These are phyloP conservation scores for Penicillium sp. DNA, from an alignment of 2,329 filamentous ascomycete genomes.

Conservation along the genomic window DNA sequence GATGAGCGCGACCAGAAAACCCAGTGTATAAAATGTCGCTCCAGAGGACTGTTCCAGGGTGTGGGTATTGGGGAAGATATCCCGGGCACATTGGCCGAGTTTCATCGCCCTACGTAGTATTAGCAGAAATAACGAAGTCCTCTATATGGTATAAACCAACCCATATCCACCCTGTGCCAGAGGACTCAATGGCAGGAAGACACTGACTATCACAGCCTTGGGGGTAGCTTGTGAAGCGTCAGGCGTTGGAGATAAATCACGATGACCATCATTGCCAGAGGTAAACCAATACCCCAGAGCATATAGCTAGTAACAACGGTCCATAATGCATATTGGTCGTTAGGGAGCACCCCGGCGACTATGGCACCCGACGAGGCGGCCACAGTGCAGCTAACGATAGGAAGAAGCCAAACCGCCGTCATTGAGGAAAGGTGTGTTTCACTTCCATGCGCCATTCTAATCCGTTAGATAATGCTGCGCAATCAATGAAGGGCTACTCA, in stretches of 20 bases:
- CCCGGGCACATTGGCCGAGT: slow-evolving; percentile 45
- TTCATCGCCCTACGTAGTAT: slow-evolving; percentile 41
- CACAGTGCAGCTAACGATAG: slow-evolving; percentile 63
- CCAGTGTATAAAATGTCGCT: slow-evolving; percentile 32
- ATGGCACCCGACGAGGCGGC: slow-evolving; percentile 60
- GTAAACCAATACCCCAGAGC: slow-evolving; percentile 64
- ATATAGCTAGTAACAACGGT: slow-evolving; percentile 63
- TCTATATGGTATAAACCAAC: slow-evolving; percentile 15
- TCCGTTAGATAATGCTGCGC: neutral
- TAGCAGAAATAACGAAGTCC: neutral
- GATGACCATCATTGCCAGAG: slow-evolving; percentile 59
- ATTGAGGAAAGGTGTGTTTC: slow-evolving; percentile 49
- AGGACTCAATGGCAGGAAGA: slow-evolving; percentile 63
- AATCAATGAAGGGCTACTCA: slow-evolving; percentile 25
- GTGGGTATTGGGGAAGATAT: slow-evolving; percentile 31
- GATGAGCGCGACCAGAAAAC: slow-evolving; percentile 35
- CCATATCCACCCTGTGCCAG: slow-evolving; percentile 62
- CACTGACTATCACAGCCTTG: slow-evolving; percentile 62
- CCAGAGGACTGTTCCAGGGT: slow-evolving; percentile 30
- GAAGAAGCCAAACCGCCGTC: slow-evolving; percentile 62
- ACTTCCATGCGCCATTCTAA: slow-evolving; percentile 22
- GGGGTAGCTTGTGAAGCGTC: slow-evolving; percentile 64
- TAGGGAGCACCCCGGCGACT: slow-evolving; percentile 55
- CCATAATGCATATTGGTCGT: slow-evolving; percentile 53
- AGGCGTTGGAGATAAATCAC: slow-evolving; percentile 67